phyloP scores from a whole-genome alignment of 2,329 filamentous ascomycete genomes.

The Epichloe hybrida region DNA sequence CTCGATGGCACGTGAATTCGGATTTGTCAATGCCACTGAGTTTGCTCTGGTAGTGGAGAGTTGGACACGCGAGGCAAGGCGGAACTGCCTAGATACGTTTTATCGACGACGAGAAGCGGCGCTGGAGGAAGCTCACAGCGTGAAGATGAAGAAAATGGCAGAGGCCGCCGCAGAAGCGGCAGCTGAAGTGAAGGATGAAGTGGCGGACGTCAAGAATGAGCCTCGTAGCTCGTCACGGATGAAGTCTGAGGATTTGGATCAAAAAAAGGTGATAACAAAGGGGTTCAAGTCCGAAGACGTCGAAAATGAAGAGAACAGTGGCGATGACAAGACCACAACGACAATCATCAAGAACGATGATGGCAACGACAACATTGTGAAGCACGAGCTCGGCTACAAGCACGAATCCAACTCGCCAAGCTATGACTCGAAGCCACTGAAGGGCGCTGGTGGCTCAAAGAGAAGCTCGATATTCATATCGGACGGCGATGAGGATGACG shows the following conservation, averaged over 20 bases:
- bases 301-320: slow-evolving; percentile 4
- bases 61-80: slow-evolving; percentile 74
- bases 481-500: slow-evolving; percentile 25
- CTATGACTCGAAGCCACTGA: slow-evolving; percentile 5
- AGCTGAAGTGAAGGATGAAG: neutral
- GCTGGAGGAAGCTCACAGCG: slow-evolving; percentile 7
- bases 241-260: slow-evolving; percentile 1
- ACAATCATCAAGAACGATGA: neutral
- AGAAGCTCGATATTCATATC: slow-evolving; percentile 23
- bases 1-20: slow-evolving; percentile 70
- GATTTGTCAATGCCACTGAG: slow-evolving; percentile 61
- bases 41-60: slow-evolving; percentile 85
- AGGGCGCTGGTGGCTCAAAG: slow-evolving; percentile 11
- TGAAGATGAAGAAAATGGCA: slow-evolving; percentile 2
- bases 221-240: too few relatives aligned
- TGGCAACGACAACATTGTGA: neutral
- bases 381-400: neutral
- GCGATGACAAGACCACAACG: neutral
- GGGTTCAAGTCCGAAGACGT: slow-evolving; percentile 5
- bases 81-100: slow-evolving; percentile 66
- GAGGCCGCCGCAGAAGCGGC: neutral
- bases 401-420: neutral
- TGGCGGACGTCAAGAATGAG: slow-evolving; percentile 3
- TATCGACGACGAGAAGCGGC: slow-evolving; percentile 54
- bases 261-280: slow-evolving; percentile 2